These are phyloP conservation scores for Aspergillus aculeatinus DNA, from an alignment of 2,329 filamentous ascomycete genomes.

Conservation along the genomic window DNA sequence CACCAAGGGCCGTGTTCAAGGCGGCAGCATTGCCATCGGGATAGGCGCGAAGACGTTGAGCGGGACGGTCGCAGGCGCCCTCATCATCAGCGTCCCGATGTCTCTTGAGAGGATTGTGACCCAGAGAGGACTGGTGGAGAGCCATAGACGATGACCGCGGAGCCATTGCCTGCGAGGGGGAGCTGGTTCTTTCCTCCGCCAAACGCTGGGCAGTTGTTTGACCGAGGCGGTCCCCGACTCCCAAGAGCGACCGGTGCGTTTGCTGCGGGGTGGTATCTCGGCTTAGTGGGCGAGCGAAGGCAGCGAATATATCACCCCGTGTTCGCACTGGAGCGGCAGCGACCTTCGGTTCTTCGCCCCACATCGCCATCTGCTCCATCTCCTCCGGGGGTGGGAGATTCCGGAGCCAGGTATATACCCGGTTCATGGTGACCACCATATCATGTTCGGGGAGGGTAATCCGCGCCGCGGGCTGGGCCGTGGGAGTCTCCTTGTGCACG, in stretches of 20 bases:
- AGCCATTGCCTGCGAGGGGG: background rate
- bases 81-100: constrained; percentile 14
- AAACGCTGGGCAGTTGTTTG: background rate
- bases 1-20: constrained; percentile 1
- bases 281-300: background rate
- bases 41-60: constrained; percentile 14
- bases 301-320: background rate
- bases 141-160: background rate
- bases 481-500: background rate
- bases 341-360: background rate
- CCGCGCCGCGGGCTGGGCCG: background rate
- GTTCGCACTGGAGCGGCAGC: background rate
- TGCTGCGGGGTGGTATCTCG: background rate
- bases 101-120: constrained; percentile 11
- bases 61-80: constrained; percentile 11
- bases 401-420: constrained; percentile 14
- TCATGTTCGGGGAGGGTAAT: constrained; percentile 2
- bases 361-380: constrained; percentile 10
- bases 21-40: constrained; percentile 7
- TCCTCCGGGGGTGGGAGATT: constrained; percentile 11
- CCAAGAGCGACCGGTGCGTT: background rate
- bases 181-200: background rate
- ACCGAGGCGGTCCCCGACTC: background rate
- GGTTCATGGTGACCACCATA: constrained; percentile 8
- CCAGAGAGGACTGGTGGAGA: background rate